phyloP scores from a whole-genome alignment of 305 asterid genomes.

The Plantago lanceolata region DNA sequence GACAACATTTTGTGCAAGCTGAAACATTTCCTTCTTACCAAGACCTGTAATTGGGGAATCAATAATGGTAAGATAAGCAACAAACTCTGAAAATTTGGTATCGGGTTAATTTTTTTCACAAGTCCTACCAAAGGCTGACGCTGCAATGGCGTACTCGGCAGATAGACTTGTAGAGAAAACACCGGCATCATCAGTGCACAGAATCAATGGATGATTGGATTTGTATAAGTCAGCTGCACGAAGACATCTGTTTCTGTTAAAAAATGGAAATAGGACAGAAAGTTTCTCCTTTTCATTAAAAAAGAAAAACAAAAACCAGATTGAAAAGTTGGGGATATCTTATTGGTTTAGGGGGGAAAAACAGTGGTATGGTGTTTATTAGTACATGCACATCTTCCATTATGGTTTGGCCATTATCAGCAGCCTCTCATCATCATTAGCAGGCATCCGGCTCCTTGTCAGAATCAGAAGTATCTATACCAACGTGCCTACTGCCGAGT shows the following conservation, averaged over 20 bases:
- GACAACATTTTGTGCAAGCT: conserved; percentile 40
- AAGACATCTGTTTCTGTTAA: conserved; percentile 19
- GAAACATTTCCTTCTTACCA: conserved; percentile 48
- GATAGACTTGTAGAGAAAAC: conserved; percentile 63
- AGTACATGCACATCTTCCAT: background rate
- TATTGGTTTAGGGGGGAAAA: too few relatives aligned
- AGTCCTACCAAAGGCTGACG: conserved; percentile 54
- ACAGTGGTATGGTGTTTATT: too few relatives aligned
- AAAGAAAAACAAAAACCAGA: too few relatives aligned
- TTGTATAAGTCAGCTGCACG: conserved; percentile 60
- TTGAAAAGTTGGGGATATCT: too few relatives aligned
- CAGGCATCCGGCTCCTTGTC: too few relatives aligned
- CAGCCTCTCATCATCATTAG: too few relatives aligned
- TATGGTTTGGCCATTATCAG: background rate
- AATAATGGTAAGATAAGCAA: background rate
- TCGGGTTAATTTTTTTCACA: conserved; percentile 7
- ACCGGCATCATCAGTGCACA: conserved; percentile 66
- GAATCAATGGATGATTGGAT: conserved; percentile 50
- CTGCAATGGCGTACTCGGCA: conserved; percentile 49
- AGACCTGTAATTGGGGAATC: conserved; percentile 32
- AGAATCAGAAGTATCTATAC: too few relatives aligned
- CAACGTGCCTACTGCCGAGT: too few relatives aligned
- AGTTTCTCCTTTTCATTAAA: background rate
- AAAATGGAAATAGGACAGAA: conserved; percentile 1
- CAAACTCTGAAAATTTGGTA: background rate